These are phyloP conservation scores for Epichloe sp. DNA, from an alignment of 2,329 filamentous ascomycete species.

Conservation along the genomic window DNA sequence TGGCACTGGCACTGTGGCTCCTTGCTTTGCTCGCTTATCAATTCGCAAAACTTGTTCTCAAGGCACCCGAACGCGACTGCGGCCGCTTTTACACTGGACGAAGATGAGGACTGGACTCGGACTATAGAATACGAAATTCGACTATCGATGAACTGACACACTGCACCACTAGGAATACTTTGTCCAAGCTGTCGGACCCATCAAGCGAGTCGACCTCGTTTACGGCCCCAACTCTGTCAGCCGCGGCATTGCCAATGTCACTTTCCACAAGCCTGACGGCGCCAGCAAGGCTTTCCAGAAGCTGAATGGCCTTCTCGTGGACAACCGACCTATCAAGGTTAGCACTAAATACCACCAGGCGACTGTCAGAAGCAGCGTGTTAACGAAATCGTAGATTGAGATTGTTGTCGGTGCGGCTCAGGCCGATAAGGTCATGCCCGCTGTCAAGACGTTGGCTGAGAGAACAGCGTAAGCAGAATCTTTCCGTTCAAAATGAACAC, in stretches of 20 bases:
- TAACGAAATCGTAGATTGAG: conserved; percentile 53
- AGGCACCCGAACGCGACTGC: background rate
- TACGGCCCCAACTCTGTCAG: conserved; percentile 89
- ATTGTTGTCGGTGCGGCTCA: conserved; percentile 71
- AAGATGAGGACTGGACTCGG: conserved; percentile 19
- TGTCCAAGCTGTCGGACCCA: conserved; percentile 68
- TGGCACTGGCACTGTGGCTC: conserved; percentile 2
- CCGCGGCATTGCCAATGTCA: conserved; percentile 83
- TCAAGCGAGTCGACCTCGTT: conserved; percentile 82
- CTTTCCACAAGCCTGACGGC: conserved; percentile 68
- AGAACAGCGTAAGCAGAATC: conserved; percentile 52
- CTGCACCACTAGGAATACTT: conserved; percentile 85
- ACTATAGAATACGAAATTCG: conserved; percentile 8
- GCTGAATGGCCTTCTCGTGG: conserved; percentile 81
- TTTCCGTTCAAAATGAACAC: background rate
- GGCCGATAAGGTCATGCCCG: conserved; percentile 52
- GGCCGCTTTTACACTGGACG: conserved; percentile 10
- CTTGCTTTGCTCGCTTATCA: conserved; percentile 8
- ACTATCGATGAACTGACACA: conserved; percentile 50
- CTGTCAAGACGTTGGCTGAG: conserved; percentile 62
- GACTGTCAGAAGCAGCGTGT: background rate
- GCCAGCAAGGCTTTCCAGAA: conserved; percentile 74
- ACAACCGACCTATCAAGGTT: conserved; percentile 83
- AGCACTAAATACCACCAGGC: background rate
- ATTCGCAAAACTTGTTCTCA: background rate